Percentiles rank a stretch among this genome's conserved stretches.
Conservation (phyloP, 106 monocot genomes). For the Triglochin maritima region DNA sequence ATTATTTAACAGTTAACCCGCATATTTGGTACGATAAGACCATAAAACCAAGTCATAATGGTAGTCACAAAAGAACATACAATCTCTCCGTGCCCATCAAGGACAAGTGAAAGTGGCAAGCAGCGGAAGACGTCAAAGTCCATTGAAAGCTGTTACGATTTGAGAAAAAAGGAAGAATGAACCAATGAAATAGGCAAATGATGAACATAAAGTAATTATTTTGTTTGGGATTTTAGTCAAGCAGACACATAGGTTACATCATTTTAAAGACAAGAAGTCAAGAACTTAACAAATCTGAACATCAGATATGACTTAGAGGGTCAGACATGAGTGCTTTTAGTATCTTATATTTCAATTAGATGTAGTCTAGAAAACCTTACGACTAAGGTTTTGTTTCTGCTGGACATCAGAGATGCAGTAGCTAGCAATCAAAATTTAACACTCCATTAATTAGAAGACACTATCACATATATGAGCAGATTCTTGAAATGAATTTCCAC, state of each 20-base stretch:
- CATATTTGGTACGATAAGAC: background rate
- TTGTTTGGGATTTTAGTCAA: background rate
- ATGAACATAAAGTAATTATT: background rate
- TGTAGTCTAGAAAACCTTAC: too few relatives aligned
- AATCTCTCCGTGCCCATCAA: slow-evolving; percentile 26
- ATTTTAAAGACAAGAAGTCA: too few relatives aligned
- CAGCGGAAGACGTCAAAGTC: slow-evolving; percentile 71
- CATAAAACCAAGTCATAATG: background rate
- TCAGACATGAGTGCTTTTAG: too few relatives aligned
- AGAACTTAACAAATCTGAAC: too few relatives aligned
- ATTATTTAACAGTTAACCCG: background rate
- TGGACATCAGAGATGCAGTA: too few relatives aligned
- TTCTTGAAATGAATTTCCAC: background rate
- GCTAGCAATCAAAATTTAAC: too few relatives aligned
- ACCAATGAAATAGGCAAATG: background rate
- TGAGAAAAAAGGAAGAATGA: slow-evolving; percentile 1
- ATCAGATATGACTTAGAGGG: too few relatives aligned
- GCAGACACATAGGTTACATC: too few relatives aligned
- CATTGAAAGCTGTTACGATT: slow-evolving; percentile 29
- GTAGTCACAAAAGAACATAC: slow-evolving; percentile 28
- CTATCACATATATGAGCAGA: background rate
- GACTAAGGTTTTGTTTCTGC: too few relatives aligned
- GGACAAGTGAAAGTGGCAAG: slow-evolving; percentile 63
- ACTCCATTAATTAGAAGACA: too few relatives aligned
- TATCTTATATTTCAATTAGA: too few relatives aligned